Evolutionary conservation across 2,329 filamentous ascomycete genomes (phyloP).

Genomic region (Cercospora nicotianae): DNA sequence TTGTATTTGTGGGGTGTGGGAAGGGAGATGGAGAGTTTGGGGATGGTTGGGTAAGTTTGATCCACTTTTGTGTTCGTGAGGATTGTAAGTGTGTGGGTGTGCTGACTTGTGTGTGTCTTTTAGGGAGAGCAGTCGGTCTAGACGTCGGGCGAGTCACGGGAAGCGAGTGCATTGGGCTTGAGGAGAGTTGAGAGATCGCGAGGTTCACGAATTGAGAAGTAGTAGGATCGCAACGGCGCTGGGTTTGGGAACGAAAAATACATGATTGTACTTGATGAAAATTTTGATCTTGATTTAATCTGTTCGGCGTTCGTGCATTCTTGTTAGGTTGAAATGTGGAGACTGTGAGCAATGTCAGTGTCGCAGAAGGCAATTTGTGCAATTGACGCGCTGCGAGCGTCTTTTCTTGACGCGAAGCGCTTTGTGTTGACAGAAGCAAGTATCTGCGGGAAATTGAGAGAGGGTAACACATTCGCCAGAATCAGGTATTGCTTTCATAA

Average conservation of each 20-base stretch:
- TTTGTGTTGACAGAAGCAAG: not conserved
- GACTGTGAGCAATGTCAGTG: not conserved
- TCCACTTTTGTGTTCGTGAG: not conserved
- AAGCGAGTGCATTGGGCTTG: constrained; percentile 1
- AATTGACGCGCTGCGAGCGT: not conserved
- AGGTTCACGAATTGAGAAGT: not conserved
- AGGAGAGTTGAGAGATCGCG: not conserved
- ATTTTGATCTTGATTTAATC: not conserved
- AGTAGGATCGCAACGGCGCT: not conserved
- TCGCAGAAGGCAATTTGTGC: not conserved
- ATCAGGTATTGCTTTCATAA: constrained; percentile 29
- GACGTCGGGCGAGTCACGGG: not conserved
- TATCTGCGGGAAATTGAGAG: not conserved
- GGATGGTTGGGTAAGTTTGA: not conserved
- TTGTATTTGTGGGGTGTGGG: constrained; percentile 12
- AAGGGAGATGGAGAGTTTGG: constrained; percentile 4
- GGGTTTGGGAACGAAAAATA: not conserved
- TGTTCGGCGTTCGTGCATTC: not conserved
- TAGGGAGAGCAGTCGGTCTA: not conserved
- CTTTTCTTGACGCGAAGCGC: not conserved
- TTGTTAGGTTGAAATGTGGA: not conserved
- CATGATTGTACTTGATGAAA: not conserved
- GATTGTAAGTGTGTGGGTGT: not conserved
- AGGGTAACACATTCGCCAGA: not conserved
- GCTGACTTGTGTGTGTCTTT: not conserved